phyloP scores from a whole-genome alignment of 2,329 filamentous ascomycete genomes.

The Fusarium sp. region DNA sequence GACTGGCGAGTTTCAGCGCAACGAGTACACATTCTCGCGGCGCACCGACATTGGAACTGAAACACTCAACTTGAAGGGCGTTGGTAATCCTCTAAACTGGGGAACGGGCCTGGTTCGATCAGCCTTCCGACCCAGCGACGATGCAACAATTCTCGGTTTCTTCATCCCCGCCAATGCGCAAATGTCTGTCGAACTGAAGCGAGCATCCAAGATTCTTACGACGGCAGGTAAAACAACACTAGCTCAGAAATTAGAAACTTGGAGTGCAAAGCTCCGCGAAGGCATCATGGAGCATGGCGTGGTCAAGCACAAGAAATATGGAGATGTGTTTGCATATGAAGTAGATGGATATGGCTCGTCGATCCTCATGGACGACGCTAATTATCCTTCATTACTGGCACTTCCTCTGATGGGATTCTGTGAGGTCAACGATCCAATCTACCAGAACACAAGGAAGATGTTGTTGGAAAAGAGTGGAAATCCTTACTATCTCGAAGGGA shows the following conservation, averaged over 20 bases:
- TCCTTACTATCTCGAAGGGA: slow-evolving; percentile 86
- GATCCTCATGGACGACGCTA: slow-evolving; percentile 90
- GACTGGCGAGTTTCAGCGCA: slow-evolving; percentile 71
- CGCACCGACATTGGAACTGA: slow-evolving; percentile 85
- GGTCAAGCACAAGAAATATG: slow-evolving; percentile 77
- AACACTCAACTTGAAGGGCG: slow-evolving; percentile 81
- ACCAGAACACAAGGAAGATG: slow-evolving; percentile 86
- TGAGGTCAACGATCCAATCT: slow-evolving; percentile 70
- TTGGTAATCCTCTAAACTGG: slow-evolving; percentile 89
- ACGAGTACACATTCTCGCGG: slow-evolving; percentile 89
- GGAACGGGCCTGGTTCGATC: slow-evolving; percentile 89
- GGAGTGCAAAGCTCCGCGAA: slow-evolving; percentile 71
- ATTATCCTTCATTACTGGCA: slow-evolving; percentile 82
- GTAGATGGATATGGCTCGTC: slow-evolving; percentile 86
- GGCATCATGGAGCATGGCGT: slow-evolving; percentile 89
- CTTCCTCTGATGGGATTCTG: slow-evolving; percentile 83
- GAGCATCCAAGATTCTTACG: slow-evolving; percentile 75
- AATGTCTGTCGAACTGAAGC: slow-evolving; percentile 89
- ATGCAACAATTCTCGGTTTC: slow-evolving; percentile 92
- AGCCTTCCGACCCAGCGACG: slow-evolving; percentile 93
- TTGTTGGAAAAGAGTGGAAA: slow-evolving; percentile 80
- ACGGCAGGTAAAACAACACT: slow-evolving; percentile 64
- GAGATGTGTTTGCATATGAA: slow-evolving; percentile 85
- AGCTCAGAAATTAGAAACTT: slow-evolving; percentile 65
- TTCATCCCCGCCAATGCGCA: slow-evolving; percentile 96